Evolutionary conservation across 805 yeast species (phyloP), one percentile per base, ranked within the genome.

Genomic region (Wickerhamiella alocasiicola): DNA sequence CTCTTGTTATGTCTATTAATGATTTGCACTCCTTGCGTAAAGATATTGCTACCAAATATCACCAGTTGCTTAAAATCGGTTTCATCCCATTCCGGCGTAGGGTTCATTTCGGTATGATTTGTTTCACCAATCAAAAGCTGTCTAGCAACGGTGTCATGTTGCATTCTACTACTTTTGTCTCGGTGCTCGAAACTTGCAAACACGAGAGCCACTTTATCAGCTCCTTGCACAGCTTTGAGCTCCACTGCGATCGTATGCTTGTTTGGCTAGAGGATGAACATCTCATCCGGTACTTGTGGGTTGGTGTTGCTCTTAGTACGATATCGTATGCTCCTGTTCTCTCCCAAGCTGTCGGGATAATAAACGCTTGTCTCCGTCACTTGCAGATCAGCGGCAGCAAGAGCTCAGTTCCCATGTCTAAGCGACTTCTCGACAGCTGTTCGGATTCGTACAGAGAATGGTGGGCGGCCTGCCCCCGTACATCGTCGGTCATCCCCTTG

Each of bases 181-280:
- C 24, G 9, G 9, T 19, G 9, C 7, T 20, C 6, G 6, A 12
- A 4, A 12, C 12, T 18, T n/a, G 5, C 26, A 11, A 13, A 4
- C 26, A 32, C 5, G 5, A 32, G 3, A 25, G 36, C n/a, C 23
- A 17, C 5, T 19, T 32, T 9, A 20, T 9, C 17, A 26, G 26
- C 18, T 5, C 20, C 16, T 12, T 11, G 9, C 9, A 9, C 12
- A 20, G 19, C 24, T 32, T 20, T 17, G 26, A 32, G 9, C 6
- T 32, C 13, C 36, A 32, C 13, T 32, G 26, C 36, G 24, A 32
- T 17, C 25, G 20, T 6, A 4, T 32, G 17, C 18, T 32, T 3
- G 19, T 32, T n/a, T 32, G 36, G 36, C 15, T 32, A 9, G 36
- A 32, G 11, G 36, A 32, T 32, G 18, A 20, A 13, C 13, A 7